phyloP scores from a whole-genome alignment of 2,329 filamentous ascomycete species.

The Alternaria gaisen region DNA sequence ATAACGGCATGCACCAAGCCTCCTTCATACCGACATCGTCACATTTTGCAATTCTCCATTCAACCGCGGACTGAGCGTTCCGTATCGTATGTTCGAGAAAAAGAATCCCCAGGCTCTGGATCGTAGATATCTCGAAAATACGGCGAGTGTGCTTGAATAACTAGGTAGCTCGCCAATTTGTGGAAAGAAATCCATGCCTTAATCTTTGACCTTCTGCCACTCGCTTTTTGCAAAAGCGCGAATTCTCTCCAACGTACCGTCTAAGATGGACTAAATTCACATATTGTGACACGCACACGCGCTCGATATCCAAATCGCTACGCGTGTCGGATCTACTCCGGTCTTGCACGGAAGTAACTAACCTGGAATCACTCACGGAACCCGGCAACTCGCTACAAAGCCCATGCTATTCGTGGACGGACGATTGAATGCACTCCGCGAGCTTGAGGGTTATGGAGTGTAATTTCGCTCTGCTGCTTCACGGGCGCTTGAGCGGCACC shows the following conservation, averaged over 20 bases:
- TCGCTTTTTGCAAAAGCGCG: not conserved
- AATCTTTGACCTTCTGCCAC: not conserved
- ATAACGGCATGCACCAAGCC: constrained; percentile 22
- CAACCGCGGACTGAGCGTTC: constrained; percentile 52
- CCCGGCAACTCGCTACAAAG: not conserved
- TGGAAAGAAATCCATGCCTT: not conserved
- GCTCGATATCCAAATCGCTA: not conserved
- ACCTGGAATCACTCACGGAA: not conserved
- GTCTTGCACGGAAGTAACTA: constrained; percentile 3
- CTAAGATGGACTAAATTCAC: not conserved
- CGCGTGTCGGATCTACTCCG: not conserved
- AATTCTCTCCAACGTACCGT: not conserved
- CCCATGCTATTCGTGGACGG: not conserved
- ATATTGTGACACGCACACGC: not conserved
- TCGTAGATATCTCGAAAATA: constrained; percentile 54
- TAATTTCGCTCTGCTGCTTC: not conserved
- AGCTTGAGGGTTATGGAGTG: not conserved
- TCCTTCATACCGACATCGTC: constrained; percentile 7
- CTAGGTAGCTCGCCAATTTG: not conserved
- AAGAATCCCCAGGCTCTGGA: constrained; percentile 42
- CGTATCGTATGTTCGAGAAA: constrained; percentile 50
- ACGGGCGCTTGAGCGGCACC: constrained; percentile 1
- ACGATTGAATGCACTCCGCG: not conserved
- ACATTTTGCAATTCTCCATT: constrained; percentile 53
- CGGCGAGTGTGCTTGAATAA: constrained; percentile 15